These are phyloP conservation scores for Lactarius evosmus DNA, from an alignment of 768 basidiomycete genomes.

Conservation along the genomic window DNA sequence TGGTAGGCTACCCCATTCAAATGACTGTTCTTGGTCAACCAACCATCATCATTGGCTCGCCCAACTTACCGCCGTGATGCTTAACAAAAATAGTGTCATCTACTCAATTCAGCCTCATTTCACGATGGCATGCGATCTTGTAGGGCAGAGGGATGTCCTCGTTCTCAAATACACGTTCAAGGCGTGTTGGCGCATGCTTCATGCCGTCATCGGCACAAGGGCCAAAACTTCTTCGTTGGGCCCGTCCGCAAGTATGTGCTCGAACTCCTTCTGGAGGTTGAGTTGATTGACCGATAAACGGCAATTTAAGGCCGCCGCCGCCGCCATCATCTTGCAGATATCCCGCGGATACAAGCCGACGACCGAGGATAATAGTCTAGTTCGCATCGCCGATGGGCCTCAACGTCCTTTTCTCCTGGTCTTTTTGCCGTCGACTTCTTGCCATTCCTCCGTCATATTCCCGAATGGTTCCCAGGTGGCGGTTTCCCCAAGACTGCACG, in stretches of 20 bases:
- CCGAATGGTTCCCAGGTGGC: constrained; percentile 31
- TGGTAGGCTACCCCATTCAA: constrained; percentile 30
- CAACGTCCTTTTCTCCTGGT: constrained; percentile 19
- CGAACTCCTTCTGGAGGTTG: not conserved
- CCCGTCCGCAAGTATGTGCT: constrained; percentile 28
- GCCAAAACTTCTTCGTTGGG: constrained; percentile 23
- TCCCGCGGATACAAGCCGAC: constrained; percentile 28
- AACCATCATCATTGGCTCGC: constrained; percentile 31
- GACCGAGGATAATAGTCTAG: constrained; percentile 24
- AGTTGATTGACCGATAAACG: not conserved
- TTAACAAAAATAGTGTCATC: constrained; percentile 32
- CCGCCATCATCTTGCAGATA: constrained; percentile 28
- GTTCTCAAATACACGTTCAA: constrained; percentile 29
- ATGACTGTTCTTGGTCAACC: constrained; percentile 30
- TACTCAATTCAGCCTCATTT: constrained; percentile 31
- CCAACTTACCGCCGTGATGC: constrained; percentile 27
- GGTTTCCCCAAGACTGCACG: constrained; percentile 29
- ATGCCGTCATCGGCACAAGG: constrained; percentile 26
- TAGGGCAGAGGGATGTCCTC: constrained; percentile 27
- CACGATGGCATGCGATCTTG: constrained; percentile 29
- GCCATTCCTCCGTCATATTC: constrained; percentile 29
- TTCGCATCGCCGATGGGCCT: constrained; percentile 31
- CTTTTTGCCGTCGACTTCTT: constrained; percentile 29
- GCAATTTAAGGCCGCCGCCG: constrained; percentile 23
- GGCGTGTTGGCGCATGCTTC: constrained; percentile 27